Evolutionary conservation across 2,329 filamentous ascomycete species (phyloP).

Genomic region (Diaporthe ampelina): DNA sequence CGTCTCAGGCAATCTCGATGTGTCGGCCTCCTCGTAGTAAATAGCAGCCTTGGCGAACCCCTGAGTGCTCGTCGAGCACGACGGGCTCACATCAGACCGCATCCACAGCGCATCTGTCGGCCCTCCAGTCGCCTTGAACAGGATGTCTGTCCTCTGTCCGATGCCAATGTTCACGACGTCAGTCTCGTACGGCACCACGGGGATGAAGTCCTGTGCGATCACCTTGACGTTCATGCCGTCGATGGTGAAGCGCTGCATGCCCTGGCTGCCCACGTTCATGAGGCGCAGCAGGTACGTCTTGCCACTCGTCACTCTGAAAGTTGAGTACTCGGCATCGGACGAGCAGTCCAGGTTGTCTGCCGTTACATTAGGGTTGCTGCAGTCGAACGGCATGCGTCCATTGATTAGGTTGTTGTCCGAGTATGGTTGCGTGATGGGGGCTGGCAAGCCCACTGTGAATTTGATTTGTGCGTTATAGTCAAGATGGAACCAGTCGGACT

Average conservation of each 20-base stretch:
- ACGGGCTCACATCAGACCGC: not conserved
- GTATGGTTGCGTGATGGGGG: not conserved
- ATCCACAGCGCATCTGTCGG: not conserved
- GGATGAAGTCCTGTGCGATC: not conserved
- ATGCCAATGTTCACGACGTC: not conserved
- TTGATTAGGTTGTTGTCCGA: not conserved
- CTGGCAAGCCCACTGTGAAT: not conserved
- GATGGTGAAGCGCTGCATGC: not conserved
- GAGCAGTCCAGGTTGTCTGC: not conserved
- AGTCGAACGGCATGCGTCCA: slow-evolving; percentile 1
- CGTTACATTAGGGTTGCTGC: not conserved
- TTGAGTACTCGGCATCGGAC: not conserved
- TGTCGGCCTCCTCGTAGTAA: not conserved
- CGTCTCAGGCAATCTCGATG: not conserved
- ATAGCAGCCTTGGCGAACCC: not conserved
- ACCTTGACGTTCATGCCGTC: not conserved
- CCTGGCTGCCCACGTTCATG: slow-evolving; percentile 2
- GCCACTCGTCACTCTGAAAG: not conserved
- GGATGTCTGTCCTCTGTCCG: not conserved
- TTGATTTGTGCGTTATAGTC: not conserved
- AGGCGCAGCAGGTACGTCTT: not conserved
- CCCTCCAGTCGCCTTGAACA: not conserved
- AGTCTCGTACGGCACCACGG: not conserved
- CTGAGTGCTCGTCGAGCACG: not conserved
- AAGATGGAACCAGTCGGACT: not conserved